Evolutionary conservation across 2,329 filamentous ascomycete genomes (phyloP).

Genomic region (Epichloe elymi): DNA sequence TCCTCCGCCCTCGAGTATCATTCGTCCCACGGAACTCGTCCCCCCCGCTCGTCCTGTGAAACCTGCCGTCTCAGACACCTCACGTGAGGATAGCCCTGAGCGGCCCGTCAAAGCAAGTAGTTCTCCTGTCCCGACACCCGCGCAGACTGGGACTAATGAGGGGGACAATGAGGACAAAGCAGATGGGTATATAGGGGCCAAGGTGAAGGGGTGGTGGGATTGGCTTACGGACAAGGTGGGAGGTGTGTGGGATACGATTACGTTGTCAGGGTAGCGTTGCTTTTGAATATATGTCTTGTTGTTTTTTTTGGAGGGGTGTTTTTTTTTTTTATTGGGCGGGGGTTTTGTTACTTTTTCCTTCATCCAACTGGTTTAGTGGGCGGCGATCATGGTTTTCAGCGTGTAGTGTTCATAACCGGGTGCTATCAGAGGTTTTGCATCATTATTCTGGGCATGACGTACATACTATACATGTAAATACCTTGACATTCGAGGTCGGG

Average conservation of each 20-base stretch:
- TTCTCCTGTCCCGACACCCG: background rate
- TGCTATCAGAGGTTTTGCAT: no score
- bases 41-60: background rate
- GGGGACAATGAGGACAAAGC: constrained; percentile 4
- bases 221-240: constrained; percentile 38
- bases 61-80: background rate
- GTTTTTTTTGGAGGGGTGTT: background rate
- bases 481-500: no score
- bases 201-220: constrained; percentile 30
- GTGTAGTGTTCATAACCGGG: no score
- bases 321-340: no score
- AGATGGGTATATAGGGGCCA: constrained; percentile 15
- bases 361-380: no score
- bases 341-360: no score
- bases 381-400: no score
- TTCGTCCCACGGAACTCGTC: constrained; percentile 1
- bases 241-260: constrained; percentile 33
- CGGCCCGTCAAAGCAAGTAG: constrained; percentile 1
- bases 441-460: no score
- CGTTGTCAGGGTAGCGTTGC: constrained; percentile 9
- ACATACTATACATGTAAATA: no score
- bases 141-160: background rate
- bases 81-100: background rate
- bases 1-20: constrained; percentile 17
- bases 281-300: background rate